Base-by-base conservation (phyloP, 2,329 filamentous ascomycete genomes). In the Aspergillus sp. region DNA sequence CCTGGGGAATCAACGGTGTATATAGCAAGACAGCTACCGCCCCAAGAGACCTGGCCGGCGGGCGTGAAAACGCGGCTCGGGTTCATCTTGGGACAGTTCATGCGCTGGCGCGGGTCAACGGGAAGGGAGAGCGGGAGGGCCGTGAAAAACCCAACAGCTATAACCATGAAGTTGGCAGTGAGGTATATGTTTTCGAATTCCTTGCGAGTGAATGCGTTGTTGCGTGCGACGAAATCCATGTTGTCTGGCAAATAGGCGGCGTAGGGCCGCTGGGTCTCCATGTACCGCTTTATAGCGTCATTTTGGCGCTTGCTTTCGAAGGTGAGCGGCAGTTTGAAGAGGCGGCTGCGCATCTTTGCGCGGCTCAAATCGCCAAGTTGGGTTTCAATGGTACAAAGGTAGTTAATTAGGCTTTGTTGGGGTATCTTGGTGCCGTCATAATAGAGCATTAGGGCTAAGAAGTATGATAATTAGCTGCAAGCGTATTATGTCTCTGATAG, bases 161-260 rank as follows among this genome's bases (percentile, higher is more conserved):
- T 79, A 6, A 80, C 70, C 74, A 84, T 81, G 55, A 83, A 77
- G 7, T 75, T 75, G 24, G 79, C 78, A 3, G 72, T 80, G 7
- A 83, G 73, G 60, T 81, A 81, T 47, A 84, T 82, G 2, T 80
- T 72, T 43, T 80, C 77, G 3, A 84, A 71, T 57, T 83, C 77
- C 43, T 79, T 72, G 1, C 75, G 68, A 1, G 67, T 70, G 57
- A 85, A 79, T 3, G 79, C 82, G 61, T 84, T 84, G 67, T 82
- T 84, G 61, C 79, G 79, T 1, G 81, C 81, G 6, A 77, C 69
- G 56, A 88, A 89, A 1, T 81, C 77, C 41, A 87, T 76, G 54
- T 87, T 87, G 62, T 84, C 83, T 0, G 86, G 86, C 0, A 88
- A 75, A 66, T 86, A 89, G 0, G 83, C 80, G 0, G 86, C 86